Evolutionary conservation across 805 yeast species (phyloP).

Genomic region (Myxozyma neotropica): DNA sequence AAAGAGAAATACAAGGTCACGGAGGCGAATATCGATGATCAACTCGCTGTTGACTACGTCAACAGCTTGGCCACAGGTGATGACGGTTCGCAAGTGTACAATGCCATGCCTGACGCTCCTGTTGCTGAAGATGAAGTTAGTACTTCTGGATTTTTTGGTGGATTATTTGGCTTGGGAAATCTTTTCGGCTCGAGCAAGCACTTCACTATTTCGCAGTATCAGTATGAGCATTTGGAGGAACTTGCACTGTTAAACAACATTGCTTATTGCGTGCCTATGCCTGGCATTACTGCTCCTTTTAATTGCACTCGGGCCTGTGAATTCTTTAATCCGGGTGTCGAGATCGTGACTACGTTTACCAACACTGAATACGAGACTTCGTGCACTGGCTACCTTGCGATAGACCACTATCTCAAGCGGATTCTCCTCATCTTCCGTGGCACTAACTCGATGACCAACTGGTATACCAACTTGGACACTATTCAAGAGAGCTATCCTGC

Average conservation of each 20-base stretch:
- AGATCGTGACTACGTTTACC: constrained; percentile 29
- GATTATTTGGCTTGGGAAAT: constrained; percentile 21
- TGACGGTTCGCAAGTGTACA: constrained; percentile 9
- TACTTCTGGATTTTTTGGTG: constrained; percentile 23
- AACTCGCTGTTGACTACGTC: constrained; percentile 5
- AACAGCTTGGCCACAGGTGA: constrained; percentile 1
- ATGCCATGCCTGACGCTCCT: constrained; percentile 13
- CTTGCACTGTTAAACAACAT: constrained; percentile 29
- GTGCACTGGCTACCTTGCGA: constrained; percentile 37
- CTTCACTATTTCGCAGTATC: constrained; percentile 21
- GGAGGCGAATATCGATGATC: constrained; percentile 8
- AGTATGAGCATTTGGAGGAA: constrained; percentile 25
- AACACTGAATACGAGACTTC: constrained; percentile 24
- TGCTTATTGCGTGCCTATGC: constrained; percentile 35
- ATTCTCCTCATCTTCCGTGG: constrained; percentile 60
- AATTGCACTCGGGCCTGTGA: constrained; percentile 36
- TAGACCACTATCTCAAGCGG: constrained; percentile 49
- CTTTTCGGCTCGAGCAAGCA: constrained; percentile 20
- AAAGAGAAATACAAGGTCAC: constrained; percentile 9
- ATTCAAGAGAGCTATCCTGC: constrained; percentile 30
- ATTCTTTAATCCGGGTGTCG: constrained; percentile 25
- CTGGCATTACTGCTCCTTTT: constrained; percentile 35
- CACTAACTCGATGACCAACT: constrained; percentile 60
- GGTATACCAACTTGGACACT: constrained; percentile 58
- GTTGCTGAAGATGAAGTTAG: constrained; percentile 14